Percentiles rank a stretch among this genome's conserved stretches.
Conservation (phyloP, 257 asterid species). For the Cynanchum wilfordii region DNA sequence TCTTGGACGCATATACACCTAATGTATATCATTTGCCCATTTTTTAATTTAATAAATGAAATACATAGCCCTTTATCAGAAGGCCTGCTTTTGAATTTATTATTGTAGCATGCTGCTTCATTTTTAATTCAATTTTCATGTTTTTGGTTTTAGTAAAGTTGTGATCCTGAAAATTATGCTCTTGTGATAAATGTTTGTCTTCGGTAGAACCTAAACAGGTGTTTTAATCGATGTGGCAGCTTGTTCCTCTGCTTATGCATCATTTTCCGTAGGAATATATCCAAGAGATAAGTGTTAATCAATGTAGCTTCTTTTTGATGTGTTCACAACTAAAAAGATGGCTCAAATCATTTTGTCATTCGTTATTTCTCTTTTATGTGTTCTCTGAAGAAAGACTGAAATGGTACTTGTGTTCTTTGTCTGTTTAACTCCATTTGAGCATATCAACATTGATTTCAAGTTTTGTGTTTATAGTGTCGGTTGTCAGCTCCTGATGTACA, state of each 20-base stretch:
- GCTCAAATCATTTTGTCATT: slow-evolving; percentile 3
- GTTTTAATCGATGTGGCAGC: neutral
- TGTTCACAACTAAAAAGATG: neutral
- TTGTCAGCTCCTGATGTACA: slow-evolving; percentile 1
- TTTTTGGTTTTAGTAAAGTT: neutral
- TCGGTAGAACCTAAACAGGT: no score
- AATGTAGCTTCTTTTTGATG: neutral
- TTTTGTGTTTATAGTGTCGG: neutral
- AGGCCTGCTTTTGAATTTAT: no score
- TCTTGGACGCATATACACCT: no score
- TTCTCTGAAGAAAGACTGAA: neutral
- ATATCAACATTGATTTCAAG: neutral
- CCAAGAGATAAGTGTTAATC: no score
- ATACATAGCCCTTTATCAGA: no score
- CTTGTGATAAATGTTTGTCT: neutral
- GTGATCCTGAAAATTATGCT: neutral
- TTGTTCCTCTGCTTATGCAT: neutral
- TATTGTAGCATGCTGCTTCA: neutral
- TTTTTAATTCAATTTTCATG: no score
- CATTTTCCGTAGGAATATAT: neutral
- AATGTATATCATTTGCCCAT: no score
- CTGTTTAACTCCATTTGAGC: neutral
- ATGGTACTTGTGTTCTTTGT: neutral
- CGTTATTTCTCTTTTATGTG: neutral
- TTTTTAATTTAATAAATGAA: no score